Percentiles rank a stretch among this genome's conserved stretches.
Evolutionary conservation across 129 eudicot species (phyloP).

Genomic region (Logfia minima): DNA sequence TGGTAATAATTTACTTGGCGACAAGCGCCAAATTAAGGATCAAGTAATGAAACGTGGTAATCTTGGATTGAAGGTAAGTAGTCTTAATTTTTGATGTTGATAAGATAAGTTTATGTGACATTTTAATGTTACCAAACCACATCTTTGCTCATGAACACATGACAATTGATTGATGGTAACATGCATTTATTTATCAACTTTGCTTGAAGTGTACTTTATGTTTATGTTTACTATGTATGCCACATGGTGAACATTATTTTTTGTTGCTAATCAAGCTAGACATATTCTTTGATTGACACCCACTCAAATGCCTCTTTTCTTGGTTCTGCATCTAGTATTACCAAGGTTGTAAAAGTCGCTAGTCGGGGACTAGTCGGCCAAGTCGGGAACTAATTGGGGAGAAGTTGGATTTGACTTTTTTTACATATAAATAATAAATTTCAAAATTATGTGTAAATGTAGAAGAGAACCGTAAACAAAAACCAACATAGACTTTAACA

Average conservation of each 20-base stretch:
- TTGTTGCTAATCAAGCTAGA: no score
- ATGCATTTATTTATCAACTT: background rate
- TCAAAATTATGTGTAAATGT: no score
- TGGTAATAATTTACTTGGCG: constrained; percentile 74
- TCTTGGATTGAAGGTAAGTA: constrained; percentile 71
- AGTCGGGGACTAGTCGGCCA: no score
- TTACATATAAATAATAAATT: no score
- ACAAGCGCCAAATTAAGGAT: constrained; percentile 63
- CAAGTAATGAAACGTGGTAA: constrained; percentile 81
- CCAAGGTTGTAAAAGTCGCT: no score
- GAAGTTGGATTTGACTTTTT: no score
- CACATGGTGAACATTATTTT: no score
- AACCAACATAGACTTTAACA: no score
- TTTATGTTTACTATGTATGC: no score
- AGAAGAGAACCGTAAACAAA: no score
- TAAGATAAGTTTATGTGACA: background rate
- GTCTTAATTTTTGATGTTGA: background rate
- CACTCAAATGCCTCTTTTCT: background rate
- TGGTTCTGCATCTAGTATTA: background rate
- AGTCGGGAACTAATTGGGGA: no score
- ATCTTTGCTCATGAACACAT: constrained; percentile 6
- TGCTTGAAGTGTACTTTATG: background rate
- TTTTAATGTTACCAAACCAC: background rate
- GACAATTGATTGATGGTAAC: constrained; percentile 6
- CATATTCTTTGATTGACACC: no score